These are phyloP conservation scores for Pezicula neosporulosa DNA, from an alignment of 2,329 filamentous ascomycete genomes.

Conservation along the genomic window DNA sequence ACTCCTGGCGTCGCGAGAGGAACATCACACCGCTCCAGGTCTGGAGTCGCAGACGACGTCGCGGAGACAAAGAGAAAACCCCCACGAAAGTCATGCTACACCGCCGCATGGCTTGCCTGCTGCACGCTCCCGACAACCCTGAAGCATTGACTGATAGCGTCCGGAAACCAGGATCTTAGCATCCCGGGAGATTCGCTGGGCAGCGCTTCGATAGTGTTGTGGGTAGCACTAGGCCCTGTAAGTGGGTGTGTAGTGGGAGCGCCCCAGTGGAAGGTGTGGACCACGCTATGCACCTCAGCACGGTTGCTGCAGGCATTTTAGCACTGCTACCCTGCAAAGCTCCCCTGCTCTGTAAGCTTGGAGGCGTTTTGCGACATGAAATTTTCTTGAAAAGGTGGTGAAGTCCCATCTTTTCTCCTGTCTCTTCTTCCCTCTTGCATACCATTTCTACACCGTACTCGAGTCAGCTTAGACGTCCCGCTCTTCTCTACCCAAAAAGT, in stretches of 20 bases:
- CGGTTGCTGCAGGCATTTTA: constrained; percentile 7
- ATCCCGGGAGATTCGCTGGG: too few relatives aligned
- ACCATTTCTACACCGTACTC: constrained; percentile 3
- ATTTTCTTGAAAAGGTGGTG: constrained; percentile 12
- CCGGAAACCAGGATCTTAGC: too few relatives aligned
- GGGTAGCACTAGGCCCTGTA: neutral
- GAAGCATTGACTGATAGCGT: constrained; percentile 4
- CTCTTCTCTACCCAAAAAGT: neutral
- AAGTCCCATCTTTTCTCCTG: constrained; percentile 1
- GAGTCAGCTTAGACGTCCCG: neutral
- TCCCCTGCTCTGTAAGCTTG: constrained; percentile 3
- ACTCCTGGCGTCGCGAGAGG: neutral
- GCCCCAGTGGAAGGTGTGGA: neutral
- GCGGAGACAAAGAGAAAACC: neutral
- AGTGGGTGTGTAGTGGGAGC: neutral
- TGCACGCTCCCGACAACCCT: neutral
- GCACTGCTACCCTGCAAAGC: constrained; percentile 2
- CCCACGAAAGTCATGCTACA: constrained; percentile 3
- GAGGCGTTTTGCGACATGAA: constrained; percentile 1
- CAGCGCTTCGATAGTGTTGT: neutral
- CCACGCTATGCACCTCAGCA: constrained; percentile 12
- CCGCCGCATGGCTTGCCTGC: constrained; percentile 1
- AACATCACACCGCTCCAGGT: constrained; percentile 11
- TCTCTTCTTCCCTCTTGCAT: constrained; percentile 6
- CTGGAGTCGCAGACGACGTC: constrained; percentile 2